Base-by-base conservation (phyloP, 805 yeast genomes). In the Starmerella khaoyaiensis region DNA sequence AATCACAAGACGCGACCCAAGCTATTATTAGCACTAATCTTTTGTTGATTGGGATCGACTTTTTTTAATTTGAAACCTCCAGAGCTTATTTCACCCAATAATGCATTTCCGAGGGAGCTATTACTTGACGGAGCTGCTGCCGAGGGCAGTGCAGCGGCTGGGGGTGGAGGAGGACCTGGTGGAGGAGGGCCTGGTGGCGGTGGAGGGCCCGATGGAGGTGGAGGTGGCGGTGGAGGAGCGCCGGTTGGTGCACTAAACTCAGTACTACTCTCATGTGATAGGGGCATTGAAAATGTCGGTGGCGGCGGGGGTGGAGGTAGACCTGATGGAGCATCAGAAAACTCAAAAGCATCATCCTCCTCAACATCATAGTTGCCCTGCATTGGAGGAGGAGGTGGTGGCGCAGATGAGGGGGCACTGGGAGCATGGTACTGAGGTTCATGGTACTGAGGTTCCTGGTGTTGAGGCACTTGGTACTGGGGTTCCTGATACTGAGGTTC, bases 101-200 rank as follows among this genome's bases (percentile, higher is more conserved):
- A 33, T 3, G 50, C 48, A 22, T 33, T 37, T 10, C 47, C 47
- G 7, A 45, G 33, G 3, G 22, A 42, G 18, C 60, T 50, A n/a
- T n/a, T n/a, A n/a, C n/a, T n/a, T n/a, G 37, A 32, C 15, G 36
- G 23, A 4, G 41, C 27, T 4, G 40, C 25, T 4, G 47, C 27
- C 6, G 38, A 28, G 4, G 49, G 46, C 16, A 56, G 42, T 11
- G 61, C 50, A 3, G 60, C 48, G 19, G 61, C 51, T 14, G 48
- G 44, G n/a, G 52, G 37, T 40, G 47, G 17, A 8, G 37, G 31
- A 16, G 57, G 51, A 15, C 60, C 55, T 18, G 53, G 54, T 8
- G 41, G 42, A 11, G 57, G 54, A 10, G 60, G 46, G 24, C 52
- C 47, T 5, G 68, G 64, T 8, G 62, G 48, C n/a, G 67, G 62